Percentiles rank a stretch among this genome's conserved stretches.
Evolutionary conservation across 305 asterid species (phyloP).

Genomic region (Fraxinus ornus): DNA sequence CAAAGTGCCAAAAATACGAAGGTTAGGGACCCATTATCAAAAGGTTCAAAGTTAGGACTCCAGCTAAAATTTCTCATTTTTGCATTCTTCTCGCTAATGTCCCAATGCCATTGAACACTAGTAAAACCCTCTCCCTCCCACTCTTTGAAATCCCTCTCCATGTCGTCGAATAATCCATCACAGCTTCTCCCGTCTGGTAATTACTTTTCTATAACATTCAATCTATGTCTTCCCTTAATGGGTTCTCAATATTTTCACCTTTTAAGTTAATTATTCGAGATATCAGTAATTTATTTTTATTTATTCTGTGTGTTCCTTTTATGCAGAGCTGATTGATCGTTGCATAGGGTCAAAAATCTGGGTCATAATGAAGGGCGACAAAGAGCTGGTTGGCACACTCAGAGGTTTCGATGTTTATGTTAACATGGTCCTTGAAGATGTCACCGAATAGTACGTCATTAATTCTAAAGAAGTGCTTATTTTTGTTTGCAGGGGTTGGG

Average conservation of each 20-base stretch:
- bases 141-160: slow-evolving; percentile 9
- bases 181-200: slow-evolving; percentile 63
- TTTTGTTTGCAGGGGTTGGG: not conserved
- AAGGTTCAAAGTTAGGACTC: not conserved
- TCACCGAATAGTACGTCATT: slow-evolving; percentile 67
- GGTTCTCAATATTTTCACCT: not conserved
- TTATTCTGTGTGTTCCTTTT: not conserved
- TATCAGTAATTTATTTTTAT: not conserved
- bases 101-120: not conserved
- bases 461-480: not conserved
- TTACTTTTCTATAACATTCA: not conserved
- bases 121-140: slow-evolving; percentile 6
- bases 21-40: not conserved
- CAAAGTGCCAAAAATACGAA: not conserved
- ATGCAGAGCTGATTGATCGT: slow-evolving; percentile 79
- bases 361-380: slow-evolving; percentile 95
- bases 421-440: slow-evolving; percentile 92
- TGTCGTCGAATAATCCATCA: slow-evolving; percentile 67
- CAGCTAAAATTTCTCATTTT: not conserved
- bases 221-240: not conserved
- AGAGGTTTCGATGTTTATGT: slow-evolving; percentile 87
- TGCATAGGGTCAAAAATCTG: slow-evolving; percentile 92
- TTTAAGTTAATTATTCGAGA: not conserved
- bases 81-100: not conserved
- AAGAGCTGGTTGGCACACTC: slow-evolving; percentile 85